A percentile compares a stretch with the other conserved stretches of the same genome.
phyloP scores from a whole-genome alignment of 768 basidiomycete genomes.

The Suillus discolor region DNA sequence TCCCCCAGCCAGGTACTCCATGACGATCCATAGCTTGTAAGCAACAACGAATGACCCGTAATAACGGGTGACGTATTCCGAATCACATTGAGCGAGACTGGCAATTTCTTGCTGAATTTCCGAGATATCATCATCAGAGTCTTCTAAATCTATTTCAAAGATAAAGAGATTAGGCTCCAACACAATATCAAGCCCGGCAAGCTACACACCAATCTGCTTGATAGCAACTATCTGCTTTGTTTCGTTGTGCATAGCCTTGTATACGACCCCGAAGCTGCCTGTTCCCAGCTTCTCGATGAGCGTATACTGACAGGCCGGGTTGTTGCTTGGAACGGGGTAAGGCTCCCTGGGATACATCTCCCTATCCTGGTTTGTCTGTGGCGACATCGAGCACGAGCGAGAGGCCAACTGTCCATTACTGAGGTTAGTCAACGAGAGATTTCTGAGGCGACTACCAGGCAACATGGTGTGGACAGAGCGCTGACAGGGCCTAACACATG shows the following conservation, averaged over 20 bases:
- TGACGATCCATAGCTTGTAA: constrained; percentile 98
- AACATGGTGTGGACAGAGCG: constrained; percentile 42
- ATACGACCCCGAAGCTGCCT: constrained; percentile 95
- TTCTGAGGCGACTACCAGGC: constrained; percentile 41
- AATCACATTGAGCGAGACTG: constrained; percentile 93
- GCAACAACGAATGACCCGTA: constrained; percentile 96
- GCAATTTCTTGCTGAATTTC: constrained; percentile 99
- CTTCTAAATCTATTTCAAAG: constrained; percentile 79
- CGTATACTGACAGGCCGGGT: constrained; percentile 90
- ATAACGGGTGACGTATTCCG: constrained; percentile 94
- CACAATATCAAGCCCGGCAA: constrained; percentile 18
- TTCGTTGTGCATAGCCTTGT: constrained; percentile 95
- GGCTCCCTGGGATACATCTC: constrained; percentile 53
- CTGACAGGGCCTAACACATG: constrained; percentile 20
- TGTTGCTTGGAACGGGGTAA: constrained; percentile 70
- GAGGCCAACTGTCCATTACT: constrained; percentile 20
- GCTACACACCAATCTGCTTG: constrained; percentile 88
- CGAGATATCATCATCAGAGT: constrained; percentile 97
- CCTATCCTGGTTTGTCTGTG: constrained; percentile 41
- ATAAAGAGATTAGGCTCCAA: constrained; percentile 8
- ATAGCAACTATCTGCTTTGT: constrained; percentile 95
- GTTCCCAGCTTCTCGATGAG: constrained; percentile 96
- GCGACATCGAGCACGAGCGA: constrained; percentile 56
- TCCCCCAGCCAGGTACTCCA: constrained; percentile 99
- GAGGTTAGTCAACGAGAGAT: constrained; percentile 40